phyloP scores from a whole-genome alignment of 1,139 yeast species.

The Suhomyces guaymorum region DNA sequence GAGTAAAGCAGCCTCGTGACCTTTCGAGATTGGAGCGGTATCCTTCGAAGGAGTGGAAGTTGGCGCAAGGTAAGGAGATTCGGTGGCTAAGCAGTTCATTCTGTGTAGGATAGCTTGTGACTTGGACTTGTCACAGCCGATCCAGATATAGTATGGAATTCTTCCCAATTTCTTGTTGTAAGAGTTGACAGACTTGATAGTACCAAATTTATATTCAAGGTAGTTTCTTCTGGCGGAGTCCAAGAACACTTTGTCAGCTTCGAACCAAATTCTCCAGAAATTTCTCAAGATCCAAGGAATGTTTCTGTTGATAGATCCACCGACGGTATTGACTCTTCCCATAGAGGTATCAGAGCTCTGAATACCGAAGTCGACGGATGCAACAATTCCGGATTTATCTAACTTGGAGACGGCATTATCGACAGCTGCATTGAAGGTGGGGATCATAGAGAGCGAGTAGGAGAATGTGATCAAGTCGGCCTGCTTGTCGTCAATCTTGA shows the following conservation, averaged over 20 bases:
- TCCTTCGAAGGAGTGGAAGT: conserved; percentile 21
- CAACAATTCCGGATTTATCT: conserved; percentile 58
- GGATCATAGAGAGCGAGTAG: conserved; percentile 82
- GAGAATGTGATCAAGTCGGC: conserved; percentile 73
- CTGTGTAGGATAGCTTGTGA: conserved; percentile 62
- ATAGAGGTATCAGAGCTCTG: conserved; percentile 63
- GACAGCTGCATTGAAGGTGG: conserved; percentile 76
- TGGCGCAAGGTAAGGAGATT: conserved; percentile 79
- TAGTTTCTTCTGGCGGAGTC: conserved; percentile 83
- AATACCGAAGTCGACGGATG: conserved; percentile 79
- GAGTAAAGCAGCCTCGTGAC: conserved; percentile 71
- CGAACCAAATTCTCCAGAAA: conserved; percentile 88
- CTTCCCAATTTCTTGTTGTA: conserved; percentile 65
- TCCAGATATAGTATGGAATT: conserved; percentile 81
- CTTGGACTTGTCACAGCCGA: conserved; percentile 72
- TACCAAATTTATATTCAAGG: conserved; percentile 78
- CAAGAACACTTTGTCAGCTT: conserved; percentile 75
- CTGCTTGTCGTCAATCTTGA: conserved; percentile 45
- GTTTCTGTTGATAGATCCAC: conserved; percentile 70
- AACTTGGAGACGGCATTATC: conserved; percentile 63
- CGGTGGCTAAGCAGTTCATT: conserved; percentile 73
- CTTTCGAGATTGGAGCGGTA: conserved; percentile 47
- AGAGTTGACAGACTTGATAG: conserved; percentile 69
- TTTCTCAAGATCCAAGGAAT: conserved; percentile 76
- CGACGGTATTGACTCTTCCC: conserved; percentile 74